These are phyloP conservation scores for Fusarium miscanthi DNA, from an alignment of 2,329 filamentous ascomycete genomes.

Conservation along the genomic window DNA sequence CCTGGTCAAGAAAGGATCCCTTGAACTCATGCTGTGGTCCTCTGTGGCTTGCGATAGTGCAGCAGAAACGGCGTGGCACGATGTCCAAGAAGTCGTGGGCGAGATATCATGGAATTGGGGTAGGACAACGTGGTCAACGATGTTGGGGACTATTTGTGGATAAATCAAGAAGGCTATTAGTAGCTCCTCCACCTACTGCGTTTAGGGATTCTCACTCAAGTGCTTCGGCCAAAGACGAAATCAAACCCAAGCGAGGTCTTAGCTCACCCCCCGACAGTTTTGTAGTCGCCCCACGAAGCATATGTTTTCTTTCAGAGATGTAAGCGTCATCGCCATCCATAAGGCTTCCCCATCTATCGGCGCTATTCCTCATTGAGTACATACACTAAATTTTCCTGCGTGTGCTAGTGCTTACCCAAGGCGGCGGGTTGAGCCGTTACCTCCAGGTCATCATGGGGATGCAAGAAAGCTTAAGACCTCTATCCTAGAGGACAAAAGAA, in stretches of 20 bases:
- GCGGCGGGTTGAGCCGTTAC: not conserved
- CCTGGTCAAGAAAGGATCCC: rapidly evolving
- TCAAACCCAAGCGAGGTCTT: no score
- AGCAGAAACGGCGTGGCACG: not conserved
- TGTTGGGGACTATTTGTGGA: slow-evolving; percentile 10
- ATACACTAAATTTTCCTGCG: not conserved
- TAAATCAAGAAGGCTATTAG: not conserved
- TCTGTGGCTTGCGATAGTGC: not conserved
- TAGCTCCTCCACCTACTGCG: not conserved
- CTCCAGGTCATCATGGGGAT: not conserved
- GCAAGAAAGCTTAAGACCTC: no score
- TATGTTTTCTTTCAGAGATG: not conserved
- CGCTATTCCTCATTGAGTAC: not conserved
- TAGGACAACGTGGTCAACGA: not conserved
- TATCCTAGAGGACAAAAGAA: no score
- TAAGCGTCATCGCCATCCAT: not conserved
- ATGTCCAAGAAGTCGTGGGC: not conserved
- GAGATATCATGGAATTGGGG: not conserved
- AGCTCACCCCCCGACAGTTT: not conserved
- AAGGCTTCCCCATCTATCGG: not conserved
- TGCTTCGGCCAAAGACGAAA: not conserved
- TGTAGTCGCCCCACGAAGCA: not conserved
- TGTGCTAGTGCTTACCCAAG: not conserved
- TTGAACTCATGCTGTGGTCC: not conserved
- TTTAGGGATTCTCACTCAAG: not conserved